Evolutionary conservation across 805 yeast genomes (phyloP), one percentile per base, ranked within the genome.

Genomic region (Lachancea mirantina): DNA sequence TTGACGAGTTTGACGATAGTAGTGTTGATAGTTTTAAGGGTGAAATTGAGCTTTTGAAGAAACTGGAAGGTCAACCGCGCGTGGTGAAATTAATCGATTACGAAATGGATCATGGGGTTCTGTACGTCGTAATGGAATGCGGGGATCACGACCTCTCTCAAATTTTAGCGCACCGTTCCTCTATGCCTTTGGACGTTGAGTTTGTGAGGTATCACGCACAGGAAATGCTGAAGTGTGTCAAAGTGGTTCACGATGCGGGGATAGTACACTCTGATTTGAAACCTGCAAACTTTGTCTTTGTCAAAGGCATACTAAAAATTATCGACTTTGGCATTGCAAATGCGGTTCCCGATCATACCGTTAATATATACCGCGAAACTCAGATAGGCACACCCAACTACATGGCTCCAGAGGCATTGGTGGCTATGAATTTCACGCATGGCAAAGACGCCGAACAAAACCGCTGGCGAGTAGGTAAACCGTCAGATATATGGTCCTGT

Each of bases 281-380:
- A 46, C 81, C 81, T 8, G 80, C 79, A 0, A 78, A 78, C 46
- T 83, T 83, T 55, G 67, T 83, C 16, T 76, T 81, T 47, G 96
- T 89, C 5, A 74, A 74, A 48, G 97, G 97, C 0, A 67, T 74
- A 29, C 62, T 89, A 45, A 89, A 89, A 52, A 74, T 89, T 25
- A 89, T 89, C 40, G 98, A 89, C 60, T 92, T 89, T 67, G 98
- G 98, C 10, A 83, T 83, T 29, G 84, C 97, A n/a, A 83, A 88
- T 58, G 85, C 89, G 0, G 85, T 92, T 1, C 92, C 94, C 1
- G 96, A 88, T 33, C 84, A 85, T 50, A 89, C 97, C 0, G 77
- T 84, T 14, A 89, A 92, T 47, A 74, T 89, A 13, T 88, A 88
- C 51, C 69, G 96, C 37, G 94, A 84, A 39, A 73, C 85, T 5